Evolutionary conservation across 2,329 filamentous ascomycete species (phyloP).

Genomic region (Apiospora saccharicola): DNA sequence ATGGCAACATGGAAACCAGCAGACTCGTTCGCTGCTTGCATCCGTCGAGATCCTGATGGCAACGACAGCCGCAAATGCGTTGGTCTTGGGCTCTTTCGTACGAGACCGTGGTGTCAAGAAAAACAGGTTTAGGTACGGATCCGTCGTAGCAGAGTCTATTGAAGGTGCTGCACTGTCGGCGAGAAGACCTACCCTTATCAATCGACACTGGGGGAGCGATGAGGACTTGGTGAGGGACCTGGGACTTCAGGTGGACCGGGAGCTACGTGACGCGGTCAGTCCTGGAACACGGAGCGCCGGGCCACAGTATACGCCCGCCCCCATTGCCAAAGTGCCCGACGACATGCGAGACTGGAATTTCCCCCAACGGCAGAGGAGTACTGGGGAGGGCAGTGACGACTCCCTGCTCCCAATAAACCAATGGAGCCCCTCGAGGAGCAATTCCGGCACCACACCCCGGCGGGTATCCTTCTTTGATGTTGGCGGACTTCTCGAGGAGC

Average conservation of each 20-base stretch:
- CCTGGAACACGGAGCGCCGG: constrained; percentile 34
- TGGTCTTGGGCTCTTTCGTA: constrained; percentile 92
- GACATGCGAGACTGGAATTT: constrained; percentile 58
- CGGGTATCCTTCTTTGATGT: constrained; percentile 86
- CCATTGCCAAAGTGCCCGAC: constrained; percentile 42
- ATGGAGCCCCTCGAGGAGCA: constrained; percentile 47
- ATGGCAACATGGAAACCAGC: constrained; percentile 73
- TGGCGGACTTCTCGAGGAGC: constrained; percentile 74
- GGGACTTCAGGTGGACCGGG: constrained; percentile 70
- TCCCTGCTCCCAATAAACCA: constrained; percentile 49
- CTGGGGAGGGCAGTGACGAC: constrained; percentile 53
- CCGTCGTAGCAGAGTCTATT: constrained; percentile 68
- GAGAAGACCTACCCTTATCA: constrained; percentile 55
- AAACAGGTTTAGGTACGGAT: constrained; percentile 76
- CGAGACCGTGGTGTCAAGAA: constrained; percentile 92
- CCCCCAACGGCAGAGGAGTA: constrained; percentile 48
- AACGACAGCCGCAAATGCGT: constrained; percentile 83
- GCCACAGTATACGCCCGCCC: constrained; percentile 46
- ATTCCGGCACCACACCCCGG: constrained; percentile 55
- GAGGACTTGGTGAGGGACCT: constrained; percentile 86
- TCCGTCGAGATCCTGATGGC: constrained; percentile 92
- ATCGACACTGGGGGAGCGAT: constrained; percentile 84
- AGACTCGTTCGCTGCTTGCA: constrained; percentile 86
- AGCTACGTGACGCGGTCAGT: constrained; percentile 51
- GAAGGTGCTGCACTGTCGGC: constrained; percentile 52